Conservation (phyloP, 352 stramenopile genomes). For the Phytophthora hybrid region DNA sequence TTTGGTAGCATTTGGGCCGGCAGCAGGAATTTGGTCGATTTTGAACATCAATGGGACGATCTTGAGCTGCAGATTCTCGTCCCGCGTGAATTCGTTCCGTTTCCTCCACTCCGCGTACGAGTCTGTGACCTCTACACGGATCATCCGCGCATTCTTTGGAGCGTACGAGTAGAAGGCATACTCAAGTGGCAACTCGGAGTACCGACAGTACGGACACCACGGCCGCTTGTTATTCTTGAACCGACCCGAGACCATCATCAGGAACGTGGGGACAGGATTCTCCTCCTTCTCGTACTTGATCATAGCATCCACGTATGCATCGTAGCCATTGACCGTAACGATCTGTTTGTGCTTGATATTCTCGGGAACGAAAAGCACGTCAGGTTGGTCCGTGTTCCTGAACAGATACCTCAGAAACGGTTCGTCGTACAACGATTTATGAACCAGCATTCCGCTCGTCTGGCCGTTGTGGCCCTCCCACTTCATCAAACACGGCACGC, state of each 20-base stretch:
- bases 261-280: slow-evolving; percentile 52
- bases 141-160: slow-evolving; percentile 56
- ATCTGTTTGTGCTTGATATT: slow-evolving; percentile 46
- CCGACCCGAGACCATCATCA: slow-evolving; percentile 78
- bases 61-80: slow-evolving; percentile 58
- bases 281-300: slow-evolving; percentile 43
- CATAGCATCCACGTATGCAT: slow-evolving; percentile 45
- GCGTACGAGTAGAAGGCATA: slow-evolving; percentile 81
- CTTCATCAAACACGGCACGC: slow-evolving; percentile 51
- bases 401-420: slow-evolving; percentile 62
- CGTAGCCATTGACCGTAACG: slow-evolving; percentile 43
- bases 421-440: slow-evolving; percentile 49
- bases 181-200: slow-evolving; percentile 74
- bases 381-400: slow-evolving; percentile 41
- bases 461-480: slow-evolving; percentile 47
- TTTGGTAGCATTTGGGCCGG: slow-evolving; percentile 26
- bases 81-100: slow-evolving; percentile 63
- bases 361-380: slow-evolving; percentile 34
- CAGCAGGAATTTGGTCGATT: slow-evolving; percentile 28
- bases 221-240: slow-evolving; percentile 74
- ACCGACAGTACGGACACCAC: slow-evolving; percentile 87
- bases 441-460: slow-evolving; percentile 50
- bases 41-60: slow-evolving; percentile 66
- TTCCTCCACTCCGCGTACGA: slow-evolving; percentile 74
- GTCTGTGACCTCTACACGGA: slow-evolving; percentile 72